A percentile compares a stretch with the other conserved stretches of the same genome.
Evolutionary conservation across 2,329 filamentous ascomycete genomes (phyloP).

Genomic region (Colletotrichum chrysophilum): DNA sequence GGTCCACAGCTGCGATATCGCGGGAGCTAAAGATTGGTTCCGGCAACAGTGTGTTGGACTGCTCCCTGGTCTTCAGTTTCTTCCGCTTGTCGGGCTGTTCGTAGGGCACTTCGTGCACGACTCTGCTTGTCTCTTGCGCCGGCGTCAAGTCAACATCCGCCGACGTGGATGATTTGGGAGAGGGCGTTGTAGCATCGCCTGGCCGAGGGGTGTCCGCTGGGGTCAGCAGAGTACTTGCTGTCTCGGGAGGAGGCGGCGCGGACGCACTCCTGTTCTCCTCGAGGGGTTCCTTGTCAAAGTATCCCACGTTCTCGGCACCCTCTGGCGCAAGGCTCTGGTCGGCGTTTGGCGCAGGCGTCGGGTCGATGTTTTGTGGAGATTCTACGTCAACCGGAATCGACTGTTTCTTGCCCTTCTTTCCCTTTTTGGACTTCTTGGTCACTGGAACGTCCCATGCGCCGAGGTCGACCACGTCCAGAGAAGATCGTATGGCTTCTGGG

Average conservation of each 20-base stretch:
- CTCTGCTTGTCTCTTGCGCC: conserved; percentile 35
- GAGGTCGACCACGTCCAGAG: neutral
- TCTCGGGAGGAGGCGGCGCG: neutral
- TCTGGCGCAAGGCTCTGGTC: neutral
- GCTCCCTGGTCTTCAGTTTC: conserved; percentile 34
- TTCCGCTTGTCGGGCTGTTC: conserved; percentile 39
- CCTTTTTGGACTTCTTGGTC: conserved; percentile 25
- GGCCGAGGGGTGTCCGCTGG: neutral
- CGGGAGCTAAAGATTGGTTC: conserved; percentile 29
- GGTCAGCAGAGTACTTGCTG: neutral
- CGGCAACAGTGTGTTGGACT: conserved; percentile 27
- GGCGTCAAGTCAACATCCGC: conserved; percentile 34
- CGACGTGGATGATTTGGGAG: conserved; percentile 14
- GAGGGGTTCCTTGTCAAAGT: neutral
- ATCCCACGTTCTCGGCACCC: neutral
- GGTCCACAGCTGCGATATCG: conserved; percentile 26
- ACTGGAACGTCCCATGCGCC: conserved; percentile 11
- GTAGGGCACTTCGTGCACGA: conserved; percentile 42
- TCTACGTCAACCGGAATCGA: neutral
- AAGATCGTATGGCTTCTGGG: neutral
- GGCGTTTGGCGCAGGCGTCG: neutral
- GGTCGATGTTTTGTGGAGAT: neutral
- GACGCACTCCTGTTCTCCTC: neutral
- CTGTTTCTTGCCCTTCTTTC: conserved; percentile 34
- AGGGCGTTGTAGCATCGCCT: neutral